A percentile compares a stretch with the other conserved stretches of the same genome.
phyloP scores from a whole-genome alignment of 2,329 filamentous ascomycete species.

The Colletotrichum sp. region DNA sequence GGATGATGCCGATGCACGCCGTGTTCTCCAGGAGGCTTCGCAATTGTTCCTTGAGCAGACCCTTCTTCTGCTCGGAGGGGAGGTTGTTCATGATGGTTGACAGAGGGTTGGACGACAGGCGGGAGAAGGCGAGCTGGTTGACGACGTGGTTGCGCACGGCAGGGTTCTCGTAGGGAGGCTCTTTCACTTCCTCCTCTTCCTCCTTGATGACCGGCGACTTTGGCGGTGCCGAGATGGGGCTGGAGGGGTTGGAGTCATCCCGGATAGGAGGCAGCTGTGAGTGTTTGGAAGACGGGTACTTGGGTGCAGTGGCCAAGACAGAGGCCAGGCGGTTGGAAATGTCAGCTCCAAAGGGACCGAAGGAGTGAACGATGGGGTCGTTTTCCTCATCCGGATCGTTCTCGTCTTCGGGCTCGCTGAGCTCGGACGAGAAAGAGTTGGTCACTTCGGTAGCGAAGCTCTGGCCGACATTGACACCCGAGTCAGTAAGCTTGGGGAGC shows the following conservation, averaged over 20 bases:
- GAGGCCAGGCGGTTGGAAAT: constrained; percentile 82
- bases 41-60: constrained; percentile 67
- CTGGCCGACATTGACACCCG: constrained; percentile 31
- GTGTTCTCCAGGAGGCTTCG: constrained; percentile 75
- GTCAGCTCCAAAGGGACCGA: constrained; percentile 88
- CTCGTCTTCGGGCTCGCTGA: constrained; percentile 53
- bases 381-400: constrained; percentile 86
- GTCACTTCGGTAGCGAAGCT: constrained; percentile 57
- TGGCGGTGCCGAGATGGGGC: constrained; percentile 10
- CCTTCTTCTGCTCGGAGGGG: constrained; percentile 67
- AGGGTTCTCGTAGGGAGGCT: constrained; percentile 31
- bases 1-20: constrained; percentile 85
- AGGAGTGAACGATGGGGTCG: constrained; percentile 90
- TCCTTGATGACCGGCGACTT: constrained; percentile 5
- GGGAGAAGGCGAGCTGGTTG: constrained; percentile 95
- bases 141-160: constrained; percentile 81
- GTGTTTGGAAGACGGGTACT: constrained; percentile 35
- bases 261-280: not conserved
- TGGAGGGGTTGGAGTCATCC: constrained; percentile 12
- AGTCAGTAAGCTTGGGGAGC: constrained; percentile 35
- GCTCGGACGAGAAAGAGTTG: constrained; percentile 63
- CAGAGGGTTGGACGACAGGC: constrained; percentile 87
- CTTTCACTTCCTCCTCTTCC: constrained; percentile 8
- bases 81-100: constrained; percentile 90
- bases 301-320: constrained; percentile 73